Evolutionary conservation across 2,329 filamentous ascomycete species (phyloP), one percentile per base, ranked within the genome.

Genomic region (Paraconiothyrium sp.): DNA sequence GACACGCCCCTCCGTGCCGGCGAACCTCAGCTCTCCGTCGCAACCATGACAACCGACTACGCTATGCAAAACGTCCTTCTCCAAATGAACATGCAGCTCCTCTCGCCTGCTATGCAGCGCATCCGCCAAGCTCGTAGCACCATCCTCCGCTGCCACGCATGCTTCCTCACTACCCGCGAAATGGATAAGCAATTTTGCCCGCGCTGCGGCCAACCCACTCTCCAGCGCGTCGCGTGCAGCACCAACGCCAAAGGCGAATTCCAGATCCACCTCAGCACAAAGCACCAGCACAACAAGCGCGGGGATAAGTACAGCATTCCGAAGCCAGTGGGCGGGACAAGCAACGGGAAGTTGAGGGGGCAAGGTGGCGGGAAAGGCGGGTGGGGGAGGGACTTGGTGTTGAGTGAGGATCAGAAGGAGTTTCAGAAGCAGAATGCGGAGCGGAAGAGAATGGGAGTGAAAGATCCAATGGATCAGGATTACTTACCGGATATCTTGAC

Each of bases 51-150:
- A 1, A 93, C 91, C 59, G 95, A 99, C 83, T 98, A 92, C 80
- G 94, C 95, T 58, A 97, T 99, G 92, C 94, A 98, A 82, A 98
- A 98, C 77, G 93, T 98, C 8, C 87, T 95, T 1, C 86, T 99
- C 4, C 92, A 96, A 70, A 96, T 98, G 84, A 97, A 97, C 81
- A 87, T 99, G 52, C 92, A 95, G 76, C 88, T 97, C 11, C 86
- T 97, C 61, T 93, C 94, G 0, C 87, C 92, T 0, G 86, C 88
- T 16, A 84, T 98, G 63, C 86, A 92, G 65, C 89, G 93, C 71
- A 93, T 99, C 76, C 90, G 89, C 41, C 89, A 91, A 62, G 86
- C 98, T 67, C 94, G 93, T 78, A 94, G 92, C 13, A 97, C 92
- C 85, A 89, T 97, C 4, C 86, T 97, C 59, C 90, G 95, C 47